A percentile compares a stretch with the other conserved stretches of the same genome.
These are phyloP conservation scores for Cucumis melo DNA, from an alignment of 306 rosid species.

Conservation along the genomic window DNA sequence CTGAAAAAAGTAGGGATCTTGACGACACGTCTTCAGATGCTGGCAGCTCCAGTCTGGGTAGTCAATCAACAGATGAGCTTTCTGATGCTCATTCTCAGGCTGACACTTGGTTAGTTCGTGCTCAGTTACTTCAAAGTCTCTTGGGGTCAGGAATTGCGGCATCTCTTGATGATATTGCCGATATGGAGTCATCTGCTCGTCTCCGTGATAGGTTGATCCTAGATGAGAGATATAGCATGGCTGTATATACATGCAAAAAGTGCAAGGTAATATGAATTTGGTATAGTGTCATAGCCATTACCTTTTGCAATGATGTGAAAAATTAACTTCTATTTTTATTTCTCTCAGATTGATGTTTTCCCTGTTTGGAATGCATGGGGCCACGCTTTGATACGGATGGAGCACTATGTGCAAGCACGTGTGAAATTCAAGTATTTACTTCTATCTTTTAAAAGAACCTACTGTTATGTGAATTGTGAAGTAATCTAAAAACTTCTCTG, in stretches of 20 bases:
- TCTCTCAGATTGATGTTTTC: slow-evolving; percentile 81
- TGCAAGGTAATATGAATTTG: slow-evolving; percentile 55
- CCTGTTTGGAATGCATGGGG: slow-evolving; percentile 99
- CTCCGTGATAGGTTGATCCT: slow-evolving; percentile 87
- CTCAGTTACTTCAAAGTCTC: slow-evolving; percentile 95
- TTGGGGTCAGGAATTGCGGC: slow-evolving; percentile 96
- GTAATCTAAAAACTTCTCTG: neutral
- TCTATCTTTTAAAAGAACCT: slow-evolving; percentile 8
- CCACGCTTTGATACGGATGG: slow-evolving; percentile 93
- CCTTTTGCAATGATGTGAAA: slow-evolving; percentile 14
- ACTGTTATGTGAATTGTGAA: neutral
- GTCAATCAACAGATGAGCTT: slow-evolving; percentile 83
- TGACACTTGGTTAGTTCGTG: slow-evolving; percentile 79
- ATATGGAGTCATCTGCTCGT: slow-evolving; percentile 72
- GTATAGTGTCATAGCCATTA: slow-evolving; percentile 12
- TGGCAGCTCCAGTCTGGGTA: slow-evolving; percentile 89
- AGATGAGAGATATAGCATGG: slow-evolving; percentile 95
- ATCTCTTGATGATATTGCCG: slow-evolving; percentile 90
- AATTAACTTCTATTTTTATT: slow-evolving; percentile 6
- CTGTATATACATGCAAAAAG: slow-evolving; percentile 91
- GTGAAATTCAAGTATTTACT: slow-evolving; percentile 80
- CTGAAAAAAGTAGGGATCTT: slow-evolving; percentile 71
- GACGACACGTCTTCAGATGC: slow-evolving; percentile 94
- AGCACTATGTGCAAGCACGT: slow-evolving; percentile 92
- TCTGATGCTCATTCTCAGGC: slow-evolving; percentile 67